Evolutionary conservation across 306 rosid genomes (phyloP).

Genomic region (Quercus wislizeni): DNA sequence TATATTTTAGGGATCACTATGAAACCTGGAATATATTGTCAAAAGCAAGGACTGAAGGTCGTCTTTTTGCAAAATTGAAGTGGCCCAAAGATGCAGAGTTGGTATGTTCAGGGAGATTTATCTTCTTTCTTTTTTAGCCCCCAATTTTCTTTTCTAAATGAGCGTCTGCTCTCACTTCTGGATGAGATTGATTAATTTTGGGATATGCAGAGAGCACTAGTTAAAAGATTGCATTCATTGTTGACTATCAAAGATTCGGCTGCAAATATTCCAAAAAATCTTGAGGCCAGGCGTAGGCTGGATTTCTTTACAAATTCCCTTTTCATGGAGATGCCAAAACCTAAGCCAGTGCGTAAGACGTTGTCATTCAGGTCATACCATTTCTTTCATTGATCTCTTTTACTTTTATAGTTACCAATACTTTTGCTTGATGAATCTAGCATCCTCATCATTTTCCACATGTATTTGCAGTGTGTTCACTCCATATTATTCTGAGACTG

Average conservation of each 20-base stretch:
- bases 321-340: slow-evolving; percentile 77
- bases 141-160: not conserved
- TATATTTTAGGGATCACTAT: slow-evolving; percentile 55
- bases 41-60: slow-evolving; percentile 74
- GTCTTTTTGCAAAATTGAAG: slow-evolving; percentile 70
- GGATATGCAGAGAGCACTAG: slow-evolving; percentile 56
- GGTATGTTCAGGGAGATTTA: slow-evolving; percentile 43
- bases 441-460: slow-evolving; percentile 25
- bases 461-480: slow-evolving; percentile 82
- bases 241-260: slow-evolving; percentile 94
- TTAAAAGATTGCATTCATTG: slow-evolving; percentile 76
- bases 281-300: slow-evolving; percentile 88
- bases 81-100: slow-evolving; percentile 72
- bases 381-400: not conserved
- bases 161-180: not conserved
- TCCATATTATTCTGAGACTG: slow-evolving; percentile 91
- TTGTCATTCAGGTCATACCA: slow-evolving; percentile 67
- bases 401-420: not conserved
- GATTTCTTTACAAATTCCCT: slow-evolving; percentile 89
- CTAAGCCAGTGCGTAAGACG: slow-evolving; percentile 84
- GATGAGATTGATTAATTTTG: slow-evolving; percentile 19
- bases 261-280: slow-evolving; percentile 79
- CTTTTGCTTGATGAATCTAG: slow-evolving; percentile 13
- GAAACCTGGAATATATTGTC: slow-evolving; percentile 62
- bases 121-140: slow-evolving; percentile 6